Base-by-base conservation (phyloP, 2,329 filamentous ascomycete genomes). In the Aureobasidium musti region DNA sequence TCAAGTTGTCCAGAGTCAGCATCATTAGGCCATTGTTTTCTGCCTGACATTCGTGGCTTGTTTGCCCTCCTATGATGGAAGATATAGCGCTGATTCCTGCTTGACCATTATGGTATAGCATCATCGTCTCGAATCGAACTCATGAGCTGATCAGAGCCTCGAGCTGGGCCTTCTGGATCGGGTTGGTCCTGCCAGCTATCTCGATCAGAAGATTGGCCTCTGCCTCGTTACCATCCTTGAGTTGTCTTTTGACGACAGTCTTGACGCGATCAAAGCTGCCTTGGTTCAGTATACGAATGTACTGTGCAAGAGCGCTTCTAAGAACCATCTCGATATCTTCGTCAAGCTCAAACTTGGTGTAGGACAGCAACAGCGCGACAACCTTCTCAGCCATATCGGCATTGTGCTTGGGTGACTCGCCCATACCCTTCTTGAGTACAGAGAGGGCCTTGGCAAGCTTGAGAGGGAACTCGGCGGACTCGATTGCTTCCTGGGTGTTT, bases 371-470 rank as follows among this genome's bases (percentile, higher is more conserved):
- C 76, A 82, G 82, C 41, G 77, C 74, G 67, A 84, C 76, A 59
- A 83, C 77, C 67, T 80, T 79, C 71, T 79, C 76, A 47, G 81
- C 80, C 63, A 86, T 71, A 35, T 74, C 73, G 3, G 69, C 67
- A 52, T 74, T 74, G 59, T 73, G 70, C 59, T 73, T 70, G 60
- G 77, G 69, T 77, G 77, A 65, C 23, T 73, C 69, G 69, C 79
- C 72, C 43, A 81, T 76, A 26, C 81, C 78, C 65, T 81, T 80
- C 72, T 84, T 88, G 69, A 97, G 77, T 53, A 83, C 81, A 1
- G 82, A 80, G 63, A 97, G 80, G 8, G 87, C 84, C 67, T 85
- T 82, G 59, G 87, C 85, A 68, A 97, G 79, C 56, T 87, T 89
- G 49, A 83, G 81, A 7, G 92, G 90, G 77, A 96, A 97, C 3